A percentile compares a stretch with the other conserved stretches of the same genome.
Conservation (phyloP, 202 grass and related monocot genomes). For the Brachypodium distachyon region DNA sequence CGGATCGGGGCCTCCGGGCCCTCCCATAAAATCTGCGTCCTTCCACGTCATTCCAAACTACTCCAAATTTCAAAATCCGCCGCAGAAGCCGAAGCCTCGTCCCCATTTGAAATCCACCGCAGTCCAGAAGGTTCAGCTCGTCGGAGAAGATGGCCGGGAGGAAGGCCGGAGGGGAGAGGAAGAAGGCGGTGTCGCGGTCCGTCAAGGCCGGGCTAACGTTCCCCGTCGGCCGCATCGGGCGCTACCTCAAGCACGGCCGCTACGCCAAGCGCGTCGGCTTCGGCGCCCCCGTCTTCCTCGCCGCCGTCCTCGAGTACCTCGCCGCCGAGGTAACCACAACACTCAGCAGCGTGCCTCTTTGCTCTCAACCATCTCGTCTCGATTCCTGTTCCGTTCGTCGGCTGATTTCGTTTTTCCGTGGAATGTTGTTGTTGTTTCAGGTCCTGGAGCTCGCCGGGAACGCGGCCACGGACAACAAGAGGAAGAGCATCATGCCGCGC, state of each 20-base stretch:
- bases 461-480: conserved; percentile 57
- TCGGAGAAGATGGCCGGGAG: conserved; percentile 21
- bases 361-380: too few species aligned
- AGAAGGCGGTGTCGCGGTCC: conserved; percentile 27
- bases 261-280: conserved; percentile 38
- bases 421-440: background rate
- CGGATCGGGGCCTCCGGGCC: background rate
- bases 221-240: conserved; percentile 28
- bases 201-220: conserved; percentile 35
- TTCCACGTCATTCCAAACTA: too few species aligned
- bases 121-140: too few species aligned
- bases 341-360: too few species aligned
- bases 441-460: conserved; percentile 50
- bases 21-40: background rate
- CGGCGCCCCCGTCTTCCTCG: conserved; percentile 39
- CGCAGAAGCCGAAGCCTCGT: background rate
- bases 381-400: background rate
- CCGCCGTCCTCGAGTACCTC: conserved; percentile 47
- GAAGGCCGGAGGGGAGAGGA: conserved; percentile 11
- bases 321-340: conserved; percentile 26
- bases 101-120: background rate
- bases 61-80: too few species aligned
- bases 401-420: background rate
- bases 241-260: conserved; percentile 36
- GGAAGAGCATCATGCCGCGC: conserved; percentile 35